A percentile compares a stretch with the other conserved stretches of the same genome.
phyloP scores from a whole-genome alignment of 495 filamentous ascomycete genomes.

The Penicillium antarcticum region DNA sequence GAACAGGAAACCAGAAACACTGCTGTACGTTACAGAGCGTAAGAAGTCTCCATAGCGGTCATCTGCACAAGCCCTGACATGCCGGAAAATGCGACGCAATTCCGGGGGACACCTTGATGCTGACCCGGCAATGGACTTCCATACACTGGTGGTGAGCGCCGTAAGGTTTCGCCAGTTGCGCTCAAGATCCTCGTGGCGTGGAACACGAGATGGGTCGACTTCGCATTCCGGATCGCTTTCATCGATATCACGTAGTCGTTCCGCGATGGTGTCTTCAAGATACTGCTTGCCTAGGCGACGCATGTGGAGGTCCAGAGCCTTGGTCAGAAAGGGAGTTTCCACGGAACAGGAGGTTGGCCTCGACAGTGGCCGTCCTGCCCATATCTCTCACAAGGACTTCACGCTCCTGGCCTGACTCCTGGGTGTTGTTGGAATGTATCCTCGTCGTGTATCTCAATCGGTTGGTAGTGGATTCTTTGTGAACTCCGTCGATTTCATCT shows the following conservation, averaged over 20 bases:
- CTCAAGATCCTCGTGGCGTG: conserved; percentile 67
- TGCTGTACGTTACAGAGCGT: conserved; percentile 89
- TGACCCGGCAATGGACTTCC: conserved; percentile 76
- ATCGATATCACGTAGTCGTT: conserved; percentile 82
- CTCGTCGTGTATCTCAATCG: conserved; percentile 72
- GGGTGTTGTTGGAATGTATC: conserved; percentile 76
- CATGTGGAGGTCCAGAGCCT: conserved; percentile 93
- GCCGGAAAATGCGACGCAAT: conserved; percentile 81
- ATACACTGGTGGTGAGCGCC: conserved; percentile 72
- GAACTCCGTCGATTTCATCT: conserved; percentile 92
- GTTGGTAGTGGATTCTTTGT: conserved; percentile 66
- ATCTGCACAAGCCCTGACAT: conserved; percentile 90
- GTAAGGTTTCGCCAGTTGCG: conserved; percentile 83
- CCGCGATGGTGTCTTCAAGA: conserved; percentile 80
- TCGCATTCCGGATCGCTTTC: conserved; percentile 88
- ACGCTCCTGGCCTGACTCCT: conserved; percentile 57
- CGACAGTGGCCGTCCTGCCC: conserved; percentile 56
- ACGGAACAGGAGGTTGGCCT: conserved; percentile 93
- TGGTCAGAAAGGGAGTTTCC: conserved; percentile 92
- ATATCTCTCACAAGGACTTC: conserved; percentile 60
- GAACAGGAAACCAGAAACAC: conserved; percentile 95
- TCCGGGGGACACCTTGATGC: conserved; percentile 75
- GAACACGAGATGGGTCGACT: conserved; percentile 77
- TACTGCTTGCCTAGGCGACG: conserved; percentile 91
- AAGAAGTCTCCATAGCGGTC: conserved; percentile 96